Evolutionary conservation across 2,329 filamentous ascomycete genomes (phyloP).

Genomic region (Ophiosphaerella korrae): DNA sequence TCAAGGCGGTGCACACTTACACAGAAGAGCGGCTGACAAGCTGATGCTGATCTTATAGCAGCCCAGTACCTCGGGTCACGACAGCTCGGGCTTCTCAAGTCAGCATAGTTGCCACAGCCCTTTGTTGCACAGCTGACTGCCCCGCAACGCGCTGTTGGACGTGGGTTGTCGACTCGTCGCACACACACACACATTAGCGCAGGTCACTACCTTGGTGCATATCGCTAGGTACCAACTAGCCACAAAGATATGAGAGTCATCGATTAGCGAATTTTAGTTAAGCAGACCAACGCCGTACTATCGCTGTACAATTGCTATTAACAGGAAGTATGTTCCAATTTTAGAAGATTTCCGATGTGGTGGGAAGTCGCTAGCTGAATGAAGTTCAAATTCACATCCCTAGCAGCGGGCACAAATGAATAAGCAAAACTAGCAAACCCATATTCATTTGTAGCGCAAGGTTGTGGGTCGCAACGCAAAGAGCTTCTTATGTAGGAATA

Average conservation of each 20-base stretch:
- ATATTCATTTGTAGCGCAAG: constrained; percentile 1
- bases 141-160: neutral
- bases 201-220: neutral
- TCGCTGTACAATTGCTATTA: neutral
- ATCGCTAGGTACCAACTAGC: too few species aligned
- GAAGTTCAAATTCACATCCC: neutral
- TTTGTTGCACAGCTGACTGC: neutral
- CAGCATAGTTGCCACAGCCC: neutral
- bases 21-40: neutral
- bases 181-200: neutral
- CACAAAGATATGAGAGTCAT: too few species aligned
- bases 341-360: neutral
- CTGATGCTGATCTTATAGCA: constrained; percentile 4
- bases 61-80: constrained; percentile 1
- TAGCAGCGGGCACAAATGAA: neutral
- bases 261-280: too few species aligned
- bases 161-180: neutral
- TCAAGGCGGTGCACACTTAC: neutral
- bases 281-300: neutral
- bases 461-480: neutral
- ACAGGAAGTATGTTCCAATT: neutral
- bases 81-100: neutral
- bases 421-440: constrained; percentile 1
- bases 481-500: neutral
- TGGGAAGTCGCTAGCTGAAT: neutral